phyloP scores from a whole-genome alignment of 495 filamentous ascomycete species.

The Neurospora sp. region DNA sequence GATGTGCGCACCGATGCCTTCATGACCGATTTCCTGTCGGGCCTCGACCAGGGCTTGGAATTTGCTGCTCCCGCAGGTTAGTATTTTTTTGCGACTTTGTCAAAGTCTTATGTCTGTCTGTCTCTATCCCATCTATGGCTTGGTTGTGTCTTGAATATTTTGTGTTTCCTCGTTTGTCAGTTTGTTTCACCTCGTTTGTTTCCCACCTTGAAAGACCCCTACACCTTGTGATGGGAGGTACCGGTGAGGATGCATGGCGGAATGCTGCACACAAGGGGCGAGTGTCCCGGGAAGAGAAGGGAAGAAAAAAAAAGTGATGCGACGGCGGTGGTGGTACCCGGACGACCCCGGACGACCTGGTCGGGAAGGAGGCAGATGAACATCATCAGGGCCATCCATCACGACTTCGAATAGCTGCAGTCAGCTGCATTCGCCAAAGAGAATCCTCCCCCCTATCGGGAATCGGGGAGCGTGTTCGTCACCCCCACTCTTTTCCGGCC shows the following conservation, averaged over 20 bases:
- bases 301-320: background rate
- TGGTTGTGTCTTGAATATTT: background rate
- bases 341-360: background rate
- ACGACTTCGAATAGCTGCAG: background rate
- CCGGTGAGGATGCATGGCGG: background rate
- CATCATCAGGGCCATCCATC: background rate
- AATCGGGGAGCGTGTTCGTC: conserved; percentile 9
- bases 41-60: conserved; percentile 15
- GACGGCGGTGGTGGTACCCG: background rate
- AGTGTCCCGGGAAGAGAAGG: background rate
- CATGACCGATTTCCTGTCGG: conserved; percentile 27
- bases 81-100: conserved; percentile 2
- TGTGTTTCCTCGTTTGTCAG: background rate
- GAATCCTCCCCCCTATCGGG: conserved; percentile 14
- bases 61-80: background rate
- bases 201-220: background rate
- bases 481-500: conserved; percentile 10
- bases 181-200: background rate
- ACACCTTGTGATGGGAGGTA: background rate
- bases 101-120: background rate
- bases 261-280: background rate
- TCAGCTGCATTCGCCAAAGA: conserved; percentile 9
- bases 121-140: background rate
- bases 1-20: conserved; percentile 25
- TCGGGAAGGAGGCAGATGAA: background rate